Conservation (phyloP, 352 stramenopile species). For the Phytophthora rubi region DNA sequence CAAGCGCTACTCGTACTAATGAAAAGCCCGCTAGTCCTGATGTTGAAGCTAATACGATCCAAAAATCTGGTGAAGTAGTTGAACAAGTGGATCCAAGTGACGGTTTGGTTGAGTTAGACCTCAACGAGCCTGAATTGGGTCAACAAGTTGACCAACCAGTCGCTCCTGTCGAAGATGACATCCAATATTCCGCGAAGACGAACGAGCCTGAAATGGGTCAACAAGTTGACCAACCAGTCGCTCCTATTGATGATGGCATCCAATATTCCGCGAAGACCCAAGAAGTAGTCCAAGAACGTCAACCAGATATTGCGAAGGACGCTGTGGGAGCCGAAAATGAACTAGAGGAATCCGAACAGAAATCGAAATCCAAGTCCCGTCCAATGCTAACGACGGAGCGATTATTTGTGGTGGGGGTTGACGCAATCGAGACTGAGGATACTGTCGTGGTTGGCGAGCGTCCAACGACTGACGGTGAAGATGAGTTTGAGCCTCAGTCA, state of each 20-base stretch:
- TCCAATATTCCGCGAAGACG: background rate
- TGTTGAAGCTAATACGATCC: background rate
- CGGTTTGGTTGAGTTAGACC: constrained; percentile 18
- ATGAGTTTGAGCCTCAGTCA: constrained; percentile 43
- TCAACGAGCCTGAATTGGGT: background rate
- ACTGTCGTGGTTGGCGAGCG: constrained; percentile 68
- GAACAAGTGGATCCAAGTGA: background rate
- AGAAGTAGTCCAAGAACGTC: background rate
- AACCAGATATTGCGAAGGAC: background rate
- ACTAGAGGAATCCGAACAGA: constrained; percentile 16
- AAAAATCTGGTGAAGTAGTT: constrained; percentile 9
- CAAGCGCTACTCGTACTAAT: background rate
- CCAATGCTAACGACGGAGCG: constrained; percentile 72
- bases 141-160: background rate
- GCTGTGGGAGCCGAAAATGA: constrained; percentile 5
- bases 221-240: background rate
- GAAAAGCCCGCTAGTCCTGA: background rate
- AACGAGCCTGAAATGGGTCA: background rate
- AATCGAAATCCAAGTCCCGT: constrained; percentile 26
- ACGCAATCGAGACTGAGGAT: constrained; percentile 66
- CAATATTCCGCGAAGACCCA: constrained; percentile 1
- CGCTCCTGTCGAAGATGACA: too few species aligned
- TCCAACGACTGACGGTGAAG: constrained; percentile 62
- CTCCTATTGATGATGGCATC: background rate
- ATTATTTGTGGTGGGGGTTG: constrained; percentile 71